Conservation (phyloP, 2,329 filamentous ascomycete genomes). For the Penicillium sp. region DNA sequence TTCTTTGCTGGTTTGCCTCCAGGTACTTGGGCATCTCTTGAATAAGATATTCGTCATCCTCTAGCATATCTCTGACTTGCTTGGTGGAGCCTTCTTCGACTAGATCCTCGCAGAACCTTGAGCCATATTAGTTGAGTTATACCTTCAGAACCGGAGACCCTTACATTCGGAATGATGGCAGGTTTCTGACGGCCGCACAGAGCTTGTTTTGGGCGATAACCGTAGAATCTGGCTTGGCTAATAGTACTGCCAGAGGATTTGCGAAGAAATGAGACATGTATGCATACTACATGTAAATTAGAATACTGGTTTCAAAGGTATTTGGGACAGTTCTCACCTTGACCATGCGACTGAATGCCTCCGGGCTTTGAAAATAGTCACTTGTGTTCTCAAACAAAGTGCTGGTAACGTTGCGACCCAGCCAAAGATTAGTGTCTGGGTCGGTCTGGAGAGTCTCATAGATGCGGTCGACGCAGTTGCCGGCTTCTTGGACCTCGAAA, state of each 20-base stretch:
- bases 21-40: slow-evolving; percentile 40
- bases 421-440: slow-evolving; percentile 42
- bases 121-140: slow-evolving; percentile 11
- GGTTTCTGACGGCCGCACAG: slow-evolving; percentile 55
- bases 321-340: slow-evolving; percentile 37
- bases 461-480: slow-evolving; percentile 45
- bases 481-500: slow-evolving; percentile 52
- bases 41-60: slow-evolving; percentile 50
- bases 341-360: slow-evolving; percentile 52
- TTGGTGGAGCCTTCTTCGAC: slow-evolving; percentile 35
- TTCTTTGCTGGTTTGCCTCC: slow-evolving; percentile 35
- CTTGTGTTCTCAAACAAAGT: slow-evolving; percentile 55
- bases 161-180: slow-evolving; percentile 54
- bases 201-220: slow-evolving; percentile 39
- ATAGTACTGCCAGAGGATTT: slow-evolving; percentile 54
- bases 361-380: slow-evolving; percentile 59
- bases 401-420: slow-evolving; percentile 53
- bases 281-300: slow-evolving; percentile 48
- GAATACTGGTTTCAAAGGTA: neutral
- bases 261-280: slow-evolving; percentile 65
- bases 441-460: slow-evolving; percentile 38
- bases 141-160: neutral
- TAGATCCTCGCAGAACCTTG: slow-evolving; percentile 41
- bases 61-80: slow-evolving; percentile 46
- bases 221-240: slow-evolving; percentile 29